These are phyloP conservation scores for Trapa bicornis DNA, from an alignment of 345 rosid genomes.

Conservation along the genomic window DNA sequence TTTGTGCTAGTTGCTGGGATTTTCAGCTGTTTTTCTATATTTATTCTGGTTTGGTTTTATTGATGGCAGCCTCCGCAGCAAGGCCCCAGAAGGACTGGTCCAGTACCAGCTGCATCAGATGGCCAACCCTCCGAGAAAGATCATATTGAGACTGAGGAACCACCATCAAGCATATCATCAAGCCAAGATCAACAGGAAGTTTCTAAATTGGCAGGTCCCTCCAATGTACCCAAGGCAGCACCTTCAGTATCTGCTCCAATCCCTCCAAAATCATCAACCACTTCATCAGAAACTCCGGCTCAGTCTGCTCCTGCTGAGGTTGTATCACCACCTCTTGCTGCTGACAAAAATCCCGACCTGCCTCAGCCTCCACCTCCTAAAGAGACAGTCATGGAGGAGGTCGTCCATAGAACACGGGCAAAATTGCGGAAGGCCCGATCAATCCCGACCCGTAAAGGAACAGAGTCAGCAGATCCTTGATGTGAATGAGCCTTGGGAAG, in stretches of 20 bases:
- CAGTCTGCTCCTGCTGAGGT: conserved; percentile 23
- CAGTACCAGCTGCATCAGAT: conserved; percentile 18
- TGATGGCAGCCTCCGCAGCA: conserved; percentile 24
- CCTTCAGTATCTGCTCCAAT: conserved; percentile 15
- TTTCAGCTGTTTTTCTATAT: neutral
- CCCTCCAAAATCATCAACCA: conserved; percentile 3
- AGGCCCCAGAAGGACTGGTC: conserved; percentile 22
- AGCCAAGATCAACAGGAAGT: conserved; percentile 44
- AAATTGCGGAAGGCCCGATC: conserved; percentile 46
- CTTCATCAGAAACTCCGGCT: conserved; percentile 3
- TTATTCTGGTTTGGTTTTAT: neutral
- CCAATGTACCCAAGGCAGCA: conserved; percentile 25
- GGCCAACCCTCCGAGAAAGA: conserved; percentile 1
- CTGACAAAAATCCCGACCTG: conserved; percentile 23
- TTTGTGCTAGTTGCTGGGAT: neutral
- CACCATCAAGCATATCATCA: conserved; percentile 59
- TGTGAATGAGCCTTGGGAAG: conserved; percentile 11
- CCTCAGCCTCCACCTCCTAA: conserved; percentile 24
- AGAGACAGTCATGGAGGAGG: conserved; percentile 47
- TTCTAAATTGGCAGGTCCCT: conserved; percentile 27
- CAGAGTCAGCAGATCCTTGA: conserved; percentile 9
- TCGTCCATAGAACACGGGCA: conserved; percentile 23
- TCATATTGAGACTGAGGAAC: conserved; percentile 39
- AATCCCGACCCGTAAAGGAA: conserved; percentile 17
- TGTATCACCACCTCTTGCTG: conserved; percentile 31